Conservation (phyloP, 164 flowering plant species). For the Kalanchoe fedtschenkoi region DNA sequence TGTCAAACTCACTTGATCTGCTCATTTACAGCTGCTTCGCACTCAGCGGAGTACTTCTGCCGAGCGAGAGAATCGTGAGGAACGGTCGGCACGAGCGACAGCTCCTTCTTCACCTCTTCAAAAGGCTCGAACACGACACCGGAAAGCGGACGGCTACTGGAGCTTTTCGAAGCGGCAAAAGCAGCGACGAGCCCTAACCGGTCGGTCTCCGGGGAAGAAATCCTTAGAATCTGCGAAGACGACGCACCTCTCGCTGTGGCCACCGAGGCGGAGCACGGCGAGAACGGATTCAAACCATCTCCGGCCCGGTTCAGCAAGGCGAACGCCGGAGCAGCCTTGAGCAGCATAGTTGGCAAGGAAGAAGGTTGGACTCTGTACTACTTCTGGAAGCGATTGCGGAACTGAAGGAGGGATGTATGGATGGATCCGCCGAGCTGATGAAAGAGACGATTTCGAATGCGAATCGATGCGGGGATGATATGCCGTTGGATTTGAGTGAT, state of each 20-base stretch:
- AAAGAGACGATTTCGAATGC: no score
- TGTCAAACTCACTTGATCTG: conserved; percentile 61
- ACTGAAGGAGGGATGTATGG: background rate
- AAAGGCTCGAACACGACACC: conserved; percentile 91
- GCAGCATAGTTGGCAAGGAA: background rate
- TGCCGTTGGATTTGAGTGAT: background rate
- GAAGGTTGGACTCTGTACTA: no score
- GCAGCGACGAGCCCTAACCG: background rate
- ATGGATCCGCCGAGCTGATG: no score
- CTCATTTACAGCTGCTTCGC: conserved; percentile 75
- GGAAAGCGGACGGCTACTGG: conserved; percentile 34
- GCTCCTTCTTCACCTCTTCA: conserved; percentile 74
- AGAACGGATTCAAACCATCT: background rate
- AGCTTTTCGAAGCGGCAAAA: conserved; percentile 14
- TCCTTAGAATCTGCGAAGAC: background rate
- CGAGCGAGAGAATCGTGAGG: conserved; percentile 69
- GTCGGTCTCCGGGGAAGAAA: background rate
- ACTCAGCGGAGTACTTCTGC: conserved; percentile 43
- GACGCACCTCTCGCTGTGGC: no score
- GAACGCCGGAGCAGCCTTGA: background rate
- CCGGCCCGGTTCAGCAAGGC: background rate
- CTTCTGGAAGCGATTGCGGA: background rate
- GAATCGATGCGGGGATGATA: background rate
- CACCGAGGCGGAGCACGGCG: background rate
- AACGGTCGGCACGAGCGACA: conserved; percentile 44